Evolutionary conservation across 345 rosid genomes (phyloP).

Genomic region (Rhizophora apiculata): DNA sequence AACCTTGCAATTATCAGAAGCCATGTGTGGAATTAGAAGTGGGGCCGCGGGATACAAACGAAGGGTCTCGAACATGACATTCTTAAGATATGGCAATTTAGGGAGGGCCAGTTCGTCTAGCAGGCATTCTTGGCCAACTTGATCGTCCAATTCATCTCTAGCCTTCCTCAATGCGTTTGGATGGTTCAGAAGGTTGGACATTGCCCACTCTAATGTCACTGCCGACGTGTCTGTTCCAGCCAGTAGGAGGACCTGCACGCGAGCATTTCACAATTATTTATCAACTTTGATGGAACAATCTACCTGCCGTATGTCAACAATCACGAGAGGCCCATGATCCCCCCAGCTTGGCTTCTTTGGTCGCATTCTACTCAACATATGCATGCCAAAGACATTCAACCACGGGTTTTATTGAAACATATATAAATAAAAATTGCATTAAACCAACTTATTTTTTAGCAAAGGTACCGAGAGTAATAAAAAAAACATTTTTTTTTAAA

Average conservation of each 20-base stretch:
- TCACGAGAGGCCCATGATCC: too few relatives aligned
- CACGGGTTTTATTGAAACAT: too few relatives aligned
- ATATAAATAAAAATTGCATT: too few relatives aligned
- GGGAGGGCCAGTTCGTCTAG: constrained; percentile 38
- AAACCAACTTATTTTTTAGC: too few relatives aligned
- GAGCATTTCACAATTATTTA: background rate
- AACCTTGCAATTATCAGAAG: constrained; percentile 37
- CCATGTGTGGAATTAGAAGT: constrained; percentile 42
- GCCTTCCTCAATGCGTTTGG: constrained; percentile 34
- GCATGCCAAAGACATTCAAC: too few relatives aligned
- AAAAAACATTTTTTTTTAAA: too few relatives aligned
- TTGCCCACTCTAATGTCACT: constrained; percentile 55
- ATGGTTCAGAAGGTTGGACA: constrained; percentile 44
- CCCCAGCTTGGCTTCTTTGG: too few relatives aligned
- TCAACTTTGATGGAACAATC: too few relatives aligned
- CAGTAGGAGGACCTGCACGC: constrained; percentile 24
- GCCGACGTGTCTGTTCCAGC: constrained; percentile 53
- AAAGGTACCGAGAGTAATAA: too few relatives aligned
- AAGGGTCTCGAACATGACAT: constrained; percentile 35
- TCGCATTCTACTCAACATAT: too few relatives aligned
- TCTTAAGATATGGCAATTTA: constrained; percentile 38
- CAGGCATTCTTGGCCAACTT: constrained; percentile 35
- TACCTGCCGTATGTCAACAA: too few relatives aligned
- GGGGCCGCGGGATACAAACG: constrained; percentile 46
- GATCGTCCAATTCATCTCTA: constrained; percentile 27